These are phyloP conservation scores for Paraphaeosphaeria minitans DNA, from an alignment of 2,329 filamentous ascomycete genomes.

Conservation along the genomic window DNA sequence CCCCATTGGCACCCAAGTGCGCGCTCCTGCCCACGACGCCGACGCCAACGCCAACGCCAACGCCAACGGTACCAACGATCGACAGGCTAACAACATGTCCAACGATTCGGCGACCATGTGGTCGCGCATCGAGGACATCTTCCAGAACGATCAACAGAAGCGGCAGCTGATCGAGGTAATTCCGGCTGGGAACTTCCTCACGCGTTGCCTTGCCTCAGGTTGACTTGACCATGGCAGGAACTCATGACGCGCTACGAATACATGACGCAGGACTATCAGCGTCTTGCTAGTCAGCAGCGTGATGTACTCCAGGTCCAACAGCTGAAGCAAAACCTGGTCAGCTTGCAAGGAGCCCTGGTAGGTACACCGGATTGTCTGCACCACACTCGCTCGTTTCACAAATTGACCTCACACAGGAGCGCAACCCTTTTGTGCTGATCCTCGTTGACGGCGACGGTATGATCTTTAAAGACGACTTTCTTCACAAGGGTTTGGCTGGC, in stretches of 20 bases:
- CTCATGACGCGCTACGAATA: conserved; percentile 49
- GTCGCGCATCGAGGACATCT: conserved; percentile 39
- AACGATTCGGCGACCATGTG: conserved; percentile 27
- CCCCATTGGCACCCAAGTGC: conserved; percentile 4
- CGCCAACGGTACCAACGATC: conserved; percentile 1
- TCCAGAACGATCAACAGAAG: conserved; percentile 37
- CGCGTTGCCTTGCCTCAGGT: background rate
- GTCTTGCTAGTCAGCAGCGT: conserved; percentile 25
- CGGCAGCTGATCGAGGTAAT: conserved; percentile 40
- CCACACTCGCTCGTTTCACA: conserved; percentile 2
- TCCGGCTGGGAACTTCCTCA: background rate
- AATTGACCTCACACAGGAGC: conserved; percentile 44
- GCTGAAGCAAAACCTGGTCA: conserved; percentile 19
- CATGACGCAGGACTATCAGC: conserved; percentile 39
- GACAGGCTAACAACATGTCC: background rate
- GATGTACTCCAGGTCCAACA: conserved; percentile 24
- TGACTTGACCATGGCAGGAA: conserved; percentile 36
- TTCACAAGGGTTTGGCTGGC: conserved; percentile 57
- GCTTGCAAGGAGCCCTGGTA: conserved; percentile 35
- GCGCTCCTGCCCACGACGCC: background rate
- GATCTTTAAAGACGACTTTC: conserved; percentile 58
- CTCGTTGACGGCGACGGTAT: conserved; percentile 62
- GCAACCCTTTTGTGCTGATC: conserved; percentile 60
- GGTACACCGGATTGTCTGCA: background rate
- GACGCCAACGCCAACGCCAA: too few species aligned